These are phyloP conservation scores for Quercus tomentella DNA, from an alignment of 331 rosid species.

Conservation along the genomic window DNA sequence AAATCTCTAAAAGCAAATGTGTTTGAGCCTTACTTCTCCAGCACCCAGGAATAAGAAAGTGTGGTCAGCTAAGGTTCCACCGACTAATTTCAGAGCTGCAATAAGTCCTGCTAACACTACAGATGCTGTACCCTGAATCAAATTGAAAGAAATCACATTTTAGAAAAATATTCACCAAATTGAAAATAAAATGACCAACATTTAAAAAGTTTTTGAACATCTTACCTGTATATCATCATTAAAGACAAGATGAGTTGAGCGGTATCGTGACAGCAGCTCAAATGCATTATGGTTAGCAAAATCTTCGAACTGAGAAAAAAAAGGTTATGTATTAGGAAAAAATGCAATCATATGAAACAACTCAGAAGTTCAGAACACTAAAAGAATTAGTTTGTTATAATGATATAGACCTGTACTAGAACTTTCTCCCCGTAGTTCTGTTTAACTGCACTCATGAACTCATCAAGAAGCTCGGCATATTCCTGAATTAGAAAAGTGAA, in stretches of 20 bases:
- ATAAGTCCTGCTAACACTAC: conserved; percentile 90
- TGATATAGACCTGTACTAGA: conserved; percentile 62
- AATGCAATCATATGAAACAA: conserved; percentile 11
- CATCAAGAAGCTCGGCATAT: conserved; percentile 81
- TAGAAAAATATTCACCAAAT: background rate
- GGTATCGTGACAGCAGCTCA: conserved; percentile 70
- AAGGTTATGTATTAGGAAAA: conserved; percentile 11
- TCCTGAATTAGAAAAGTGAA: conserved; percentile 50
- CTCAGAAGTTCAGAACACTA: background rate
- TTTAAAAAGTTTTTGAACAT: background rate
- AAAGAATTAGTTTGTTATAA: conserved; percentile 9
- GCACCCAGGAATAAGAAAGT: conserved; percentile 94
- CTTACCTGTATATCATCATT: conserved; percentile 92
- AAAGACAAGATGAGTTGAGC: conserved; percentile 82
- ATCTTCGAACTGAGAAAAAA: conserved; percentile 78
- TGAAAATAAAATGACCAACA: conserved; percentile 2
- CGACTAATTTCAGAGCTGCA: conserved; percentile 78
- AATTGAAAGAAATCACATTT: conserved; percentile 10
- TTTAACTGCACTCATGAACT: conserved; percentile 92
- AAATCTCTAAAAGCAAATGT: background rate
- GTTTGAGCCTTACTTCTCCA: conserved; percentile 66
- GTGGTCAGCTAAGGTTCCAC: conserved; percentile 79
- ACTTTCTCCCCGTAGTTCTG: conserved; percentile 96
- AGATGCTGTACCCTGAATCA: conserved; percentile 85
- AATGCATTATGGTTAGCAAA: conserved; percentile 97